These are phyloP conservation scores for Candida railenensis DNA, from an alignment of 805 yeast genomes.

Conservation along the genomic window DNA sequence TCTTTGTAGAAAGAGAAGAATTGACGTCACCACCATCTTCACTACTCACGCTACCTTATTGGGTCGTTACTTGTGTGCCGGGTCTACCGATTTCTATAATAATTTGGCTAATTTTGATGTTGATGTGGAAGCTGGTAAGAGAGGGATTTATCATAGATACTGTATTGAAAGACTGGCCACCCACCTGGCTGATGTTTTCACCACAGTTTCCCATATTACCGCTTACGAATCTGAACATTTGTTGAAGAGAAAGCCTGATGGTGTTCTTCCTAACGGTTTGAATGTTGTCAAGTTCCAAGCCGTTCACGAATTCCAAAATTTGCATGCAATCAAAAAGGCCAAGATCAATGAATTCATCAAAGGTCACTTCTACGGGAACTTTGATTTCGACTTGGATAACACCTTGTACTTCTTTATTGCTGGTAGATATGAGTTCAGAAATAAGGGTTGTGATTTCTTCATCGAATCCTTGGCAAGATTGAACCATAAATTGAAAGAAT, in stretches of 20 bases:
- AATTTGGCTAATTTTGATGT: conserved; percentile 87
- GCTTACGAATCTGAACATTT: conserved; percentile 93
- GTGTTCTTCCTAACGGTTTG: conserved; percentile 94
- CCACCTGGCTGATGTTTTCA: conserved; percentile 93
- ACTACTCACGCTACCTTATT: conserved; percentile 96
- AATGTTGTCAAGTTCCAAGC: conserved; percentile 96
- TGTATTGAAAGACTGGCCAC: conserved; percentile 97
- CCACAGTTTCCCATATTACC: conserved; percentile 97
- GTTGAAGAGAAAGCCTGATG: conserved; percentile 94
- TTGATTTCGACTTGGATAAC: conserved; percentile 90
- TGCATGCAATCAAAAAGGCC: conserved; percentile 89
- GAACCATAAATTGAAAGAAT: conserved; percentile 79
- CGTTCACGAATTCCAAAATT: conserved; percentile 95
- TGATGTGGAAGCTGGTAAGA: conserved; percentile 95
- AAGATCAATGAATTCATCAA: conserved; percentile 91
- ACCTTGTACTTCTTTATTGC: conserved; percentile 95
- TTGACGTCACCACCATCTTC: conserved; percentile 92
- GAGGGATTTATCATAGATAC: conserved; percentile 96
- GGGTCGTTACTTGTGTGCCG: conserved; percentile 95
- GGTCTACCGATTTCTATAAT: conserved; percentile 93
- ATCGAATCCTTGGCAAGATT: conserved; percentile 90
- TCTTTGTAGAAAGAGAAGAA: conserved; percentile 82
- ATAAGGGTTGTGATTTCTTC: conserved; percentile 94
- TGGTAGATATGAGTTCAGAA: conserved; percentile 94
- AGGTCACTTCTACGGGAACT: conserved; percentile 96